These are phyloP conservation scores for Azolla pinnata DNA, from an alignment of 75 land plant genomes.

Conservation along the genomic window DNA sequence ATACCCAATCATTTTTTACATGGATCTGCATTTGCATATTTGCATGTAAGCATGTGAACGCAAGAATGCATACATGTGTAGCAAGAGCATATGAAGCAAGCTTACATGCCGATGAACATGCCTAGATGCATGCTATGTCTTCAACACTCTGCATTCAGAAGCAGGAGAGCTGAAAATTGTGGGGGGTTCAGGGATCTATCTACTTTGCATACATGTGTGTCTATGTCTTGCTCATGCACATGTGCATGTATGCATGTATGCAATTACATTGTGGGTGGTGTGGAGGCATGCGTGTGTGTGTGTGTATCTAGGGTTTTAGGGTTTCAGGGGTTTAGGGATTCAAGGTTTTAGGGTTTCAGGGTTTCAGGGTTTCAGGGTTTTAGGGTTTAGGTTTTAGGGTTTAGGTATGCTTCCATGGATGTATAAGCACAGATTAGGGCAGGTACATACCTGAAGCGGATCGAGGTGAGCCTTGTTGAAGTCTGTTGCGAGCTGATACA, in stretches of 20 bases:
- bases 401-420: background rate
- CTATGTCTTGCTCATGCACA: background rate
- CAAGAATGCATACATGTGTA: background rate
- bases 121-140: background rate
- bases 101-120: background rate
- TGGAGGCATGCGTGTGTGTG: background rate
- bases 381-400: background rate
- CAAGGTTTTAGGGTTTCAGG: background rate
- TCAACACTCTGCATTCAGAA: background rate
- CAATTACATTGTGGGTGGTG: background rate
- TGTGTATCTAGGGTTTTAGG: background rate
- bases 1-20: background rate
- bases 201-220: background rate
- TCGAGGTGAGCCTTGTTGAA: slow-evolving; percentile 39
- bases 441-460: slow-evolving; percentile 44
- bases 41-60: background rate
- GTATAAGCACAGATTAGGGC: background rate
- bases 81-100: background rate
- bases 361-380: background rate
- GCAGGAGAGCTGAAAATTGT: too few relatives aligned
- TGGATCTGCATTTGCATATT: background rate
- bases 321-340: background rate
- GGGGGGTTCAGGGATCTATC: too few relatives aligned
- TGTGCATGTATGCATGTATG: background rate
- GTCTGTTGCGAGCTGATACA: slow-evolving; percentile 37